Evolutionary conservation across 805 yeast genomes (phyloP).

Genomic region (Kregervanrija pseudodelftensis): DNA sequence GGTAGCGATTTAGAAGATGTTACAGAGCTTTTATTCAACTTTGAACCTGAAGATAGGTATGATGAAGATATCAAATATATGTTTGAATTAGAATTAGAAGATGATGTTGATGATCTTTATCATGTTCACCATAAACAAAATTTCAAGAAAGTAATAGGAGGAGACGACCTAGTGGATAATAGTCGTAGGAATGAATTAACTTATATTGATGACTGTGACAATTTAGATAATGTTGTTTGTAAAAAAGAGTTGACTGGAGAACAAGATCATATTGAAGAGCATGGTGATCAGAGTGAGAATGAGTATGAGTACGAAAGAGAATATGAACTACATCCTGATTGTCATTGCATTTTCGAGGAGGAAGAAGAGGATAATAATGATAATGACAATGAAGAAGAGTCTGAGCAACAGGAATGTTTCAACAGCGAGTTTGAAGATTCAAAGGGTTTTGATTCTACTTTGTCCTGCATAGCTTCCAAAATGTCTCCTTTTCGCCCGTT

Average conservation of each 20-base stretch:
- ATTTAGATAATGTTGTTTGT: slow-evolving; percentile 12
- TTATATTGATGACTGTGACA: slow-evolving; percentile 15
- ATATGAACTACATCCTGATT: slow-evolving; percentile 29
- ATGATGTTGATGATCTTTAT: slow-evolving; percentile 20
- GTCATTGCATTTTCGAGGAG: slow-evolving; percentile 27
- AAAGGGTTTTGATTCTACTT: not conserved
- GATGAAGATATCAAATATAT: slow-evolving; percentile 50
- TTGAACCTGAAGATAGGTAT: slow-evolving; percentile 55
- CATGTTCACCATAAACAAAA: slow-evolving; percentile 11
- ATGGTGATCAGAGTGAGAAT: slow-evolving; percentile 16
- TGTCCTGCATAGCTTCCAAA: too few relatives aligned
- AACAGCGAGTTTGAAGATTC: slow-evolving; percentile 1
- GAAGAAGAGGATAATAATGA: slow-evolving; percentile 15
- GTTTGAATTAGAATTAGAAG: slow-evolving; percentile 27
- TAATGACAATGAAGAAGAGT: slow-evolving; percentile 14
- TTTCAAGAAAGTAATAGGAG: not conserved
- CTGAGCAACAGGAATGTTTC: not conserved
- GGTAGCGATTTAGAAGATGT: slow-evolving; percentile 43
- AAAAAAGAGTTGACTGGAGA: slow-evolving; percentile 15
- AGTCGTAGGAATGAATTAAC: not conserved
- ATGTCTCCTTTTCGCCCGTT: too few relatives aligned
- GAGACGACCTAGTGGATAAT: slow-evolving; percentile 14
- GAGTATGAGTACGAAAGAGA: slow-evolving; percentile 7
- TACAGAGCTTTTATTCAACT: slow-evolving; percentile 45
- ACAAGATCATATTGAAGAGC: slow-evolving; percentile 17